A percentile compares a stretch with the other conserved stretches of the same genome.
Conservation (phyloP, 495 filamentous ascomycete species). For the Aspergillus coremiiformis region DNA sequence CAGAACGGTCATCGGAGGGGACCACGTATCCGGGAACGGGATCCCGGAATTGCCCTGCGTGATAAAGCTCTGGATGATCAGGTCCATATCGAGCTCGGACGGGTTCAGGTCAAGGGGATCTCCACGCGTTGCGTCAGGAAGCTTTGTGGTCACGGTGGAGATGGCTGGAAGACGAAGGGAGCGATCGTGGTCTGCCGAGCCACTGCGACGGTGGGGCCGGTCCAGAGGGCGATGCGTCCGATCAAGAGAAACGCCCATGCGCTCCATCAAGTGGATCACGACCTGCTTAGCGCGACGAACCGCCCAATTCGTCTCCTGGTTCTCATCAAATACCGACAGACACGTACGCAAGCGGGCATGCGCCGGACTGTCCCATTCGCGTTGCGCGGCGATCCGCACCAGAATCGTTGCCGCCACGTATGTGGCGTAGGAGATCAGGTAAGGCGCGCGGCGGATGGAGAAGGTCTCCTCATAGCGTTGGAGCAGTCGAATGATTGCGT, state of each 20-base stretch:
- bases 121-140: background rate
- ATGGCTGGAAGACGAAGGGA: background rate
- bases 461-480: slow-evolving; percentile 24
- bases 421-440: slow-evolving; percentile 34
- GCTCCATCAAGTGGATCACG: slow-evolving; percentile 26
- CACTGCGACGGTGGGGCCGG: background rate
- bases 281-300: slow-evolving; percentile 25
- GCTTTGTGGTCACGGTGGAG: background rate
- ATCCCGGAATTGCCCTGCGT: slow-evolving; percentile 10
- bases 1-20: background rate
- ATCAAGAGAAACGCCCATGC: slow-evolving; percentile 23
- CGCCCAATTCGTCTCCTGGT: slow-evolving; percentile 27
- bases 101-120: slow-evolving; percentile 9
- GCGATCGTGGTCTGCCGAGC: background rate
- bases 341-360: slow-evolving; percentile 22
- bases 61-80: slow-evolving; percentile 31
- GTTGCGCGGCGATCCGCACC: slow-evolving; percentile 31
- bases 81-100: slow-evolving; percentile 25
- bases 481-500: slow-evolving; percentile 13
- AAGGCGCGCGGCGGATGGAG: slow-evolving; percentile 24
- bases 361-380: slow-evolving; percentile 20
- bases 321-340: slow-evolving; percentile 22
- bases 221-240: background rate
- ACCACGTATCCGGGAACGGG: background rate
- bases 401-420: slow-evolving; percentile 33